Conservation (phyloP, 83 land plant genomes). For the Diphasiastrum complanatum region DNA sequence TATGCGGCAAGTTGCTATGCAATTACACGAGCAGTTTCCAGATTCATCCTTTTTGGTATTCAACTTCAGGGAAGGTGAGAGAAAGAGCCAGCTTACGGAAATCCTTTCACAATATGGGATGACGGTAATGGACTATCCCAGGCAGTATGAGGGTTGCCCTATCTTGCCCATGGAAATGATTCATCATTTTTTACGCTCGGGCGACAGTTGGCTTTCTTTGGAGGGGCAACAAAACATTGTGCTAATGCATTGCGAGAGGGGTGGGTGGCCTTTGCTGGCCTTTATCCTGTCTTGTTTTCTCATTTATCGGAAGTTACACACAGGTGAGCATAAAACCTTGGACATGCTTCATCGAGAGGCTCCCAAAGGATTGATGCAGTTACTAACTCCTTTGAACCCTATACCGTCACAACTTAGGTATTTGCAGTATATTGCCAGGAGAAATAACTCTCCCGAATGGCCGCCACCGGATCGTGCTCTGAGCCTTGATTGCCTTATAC, state of each 20-base stretch:
- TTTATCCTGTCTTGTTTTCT: slow-evolving; percentile 84
- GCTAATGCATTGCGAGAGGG: slow-evolving; percentile 89
- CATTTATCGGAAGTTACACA: slow-evolving; percentile 67
- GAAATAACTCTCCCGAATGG: slow-evolving; percentile 74
- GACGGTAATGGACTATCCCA: slow-evolving; percentile 96
- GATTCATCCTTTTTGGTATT: slow-evolving; percentile 82
- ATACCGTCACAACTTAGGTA: slow-evolving; percentile 87
- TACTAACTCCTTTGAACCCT: slow-evolving; percentile 71
- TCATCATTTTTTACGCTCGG: slow-evolving; percentile 80
- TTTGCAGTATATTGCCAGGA: slow-evolving; percentile 80
- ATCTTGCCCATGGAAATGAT: slow-evolving; percentile 78
- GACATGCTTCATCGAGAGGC: slow-evolving; percentile 88
- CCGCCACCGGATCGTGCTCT: slow-evolving; percentile 69
- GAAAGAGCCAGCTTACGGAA: slow-evolving; percentile 54
- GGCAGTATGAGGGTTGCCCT: slow-evolving; percentile 86
- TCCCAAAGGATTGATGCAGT: slow-evolving; percentile 69
- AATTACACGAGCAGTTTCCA: slow-evolving; percentile 68
- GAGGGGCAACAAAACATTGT: slow-evolving; percentile 72
- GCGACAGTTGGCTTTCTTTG: slow-evolving; percentile 86
- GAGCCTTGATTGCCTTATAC: slow-evolving; percentile 66
- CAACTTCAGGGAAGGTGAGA: slow-evolving; percentile 69
- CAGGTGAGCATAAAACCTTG: slow-evolving; percentile 77
- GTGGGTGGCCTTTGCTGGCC: slow-evolving; percentile 94
- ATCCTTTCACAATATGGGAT: slow-evolving; percentile 69
- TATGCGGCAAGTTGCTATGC: slow-evolving; percentile 54